phyloP scores from a whole-genome alignment of 179 eudicot species.

The Drosera spatulata region DNA sequence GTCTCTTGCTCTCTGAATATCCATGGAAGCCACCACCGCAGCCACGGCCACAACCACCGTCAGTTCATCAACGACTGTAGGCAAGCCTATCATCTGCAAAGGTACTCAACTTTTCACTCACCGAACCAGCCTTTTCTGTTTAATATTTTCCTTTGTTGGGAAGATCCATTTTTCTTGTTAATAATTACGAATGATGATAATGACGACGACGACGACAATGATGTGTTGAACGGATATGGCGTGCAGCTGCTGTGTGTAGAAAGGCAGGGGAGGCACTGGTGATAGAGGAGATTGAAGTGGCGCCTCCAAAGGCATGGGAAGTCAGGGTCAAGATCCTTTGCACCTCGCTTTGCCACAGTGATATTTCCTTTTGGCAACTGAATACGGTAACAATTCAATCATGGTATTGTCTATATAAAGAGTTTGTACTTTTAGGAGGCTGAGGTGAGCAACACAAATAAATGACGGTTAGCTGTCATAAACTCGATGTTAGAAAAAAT shows the following conservation, averaged over 20 bases:
- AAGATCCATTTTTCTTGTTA: not conserved
- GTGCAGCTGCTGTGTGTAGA: slow-evolving; percentile 2
- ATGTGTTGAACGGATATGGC: not conserved
- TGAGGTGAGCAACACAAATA: no score
- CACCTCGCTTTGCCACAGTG: slow-evolving; percentile 7
- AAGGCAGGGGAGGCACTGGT: slow-evolving; percentile 2
- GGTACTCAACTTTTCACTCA: slow-evolving; percentile 6
- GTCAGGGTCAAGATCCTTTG: slow-evolving; percentile 6
- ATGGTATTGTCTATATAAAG: not conserved
- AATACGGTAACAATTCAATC: not conserved
- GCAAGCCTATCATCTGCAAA: slow-evolving; percentile 35
- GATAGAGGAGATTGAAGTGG: slow-evolving; percentile 10
- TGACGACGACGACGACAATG: not conserved
- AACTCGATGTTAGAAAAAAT: no score
- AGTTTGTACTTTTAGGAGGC: no score
- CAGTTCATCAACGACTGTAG: slow-evolving; percentile 10
- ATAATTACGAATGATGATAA: not conserved
- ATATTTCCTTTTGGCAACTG: slow-evolving; percentile 5
- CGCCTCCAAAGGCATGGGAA: slow-evolving; percentile 3
- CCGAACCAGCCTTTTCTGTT: not conserved
- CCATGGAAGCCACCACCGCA: no score
- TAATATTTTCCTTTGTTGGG: not conserved
- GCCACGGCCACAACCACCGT: slow-evolving; percentile 1
- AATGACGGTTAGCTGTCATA: no score
- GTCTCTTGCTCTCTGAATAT: no score